These are phyloP conservation scores for Torrubiella hemipterigena DNA, from an alignment of 2,329 filamentous ascomycete genomes.

Conservation along the genomic window DNA sequence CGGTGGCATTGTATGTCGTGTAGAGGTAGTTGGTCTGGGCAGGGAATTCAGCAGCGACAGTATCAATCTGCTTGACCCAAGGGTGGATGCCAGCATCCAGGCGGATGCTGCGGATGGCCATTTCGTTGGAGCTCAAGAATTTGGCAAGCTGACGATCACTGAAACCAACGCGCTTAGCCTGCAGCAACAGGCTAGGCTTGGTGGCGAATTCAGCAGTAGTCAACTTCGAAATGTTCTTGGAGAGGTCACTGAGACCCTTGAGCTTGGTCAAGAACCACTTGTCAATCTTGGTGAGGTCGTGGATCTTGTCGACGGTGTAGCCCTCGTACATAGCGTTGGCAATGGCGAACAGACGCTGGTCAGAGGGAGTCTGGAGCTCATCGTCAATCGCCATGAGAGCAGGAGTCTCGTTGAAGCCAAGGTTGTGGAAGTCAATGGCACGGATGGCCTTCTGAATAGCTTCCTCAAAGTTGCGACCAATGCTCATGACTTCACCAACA, in stretches of 20 bases:
- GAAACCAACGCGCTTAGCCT: conserved; percentile 90
- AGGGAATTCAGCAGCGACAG: conserved; percentile 93
- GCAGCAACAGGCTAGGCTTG: conserved; percentile 54
- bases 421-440: conserved; percentile 86
- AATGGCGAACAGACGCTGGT: conserved; percentile 93
- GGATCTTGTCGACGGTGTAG: conserved; percentile 92
- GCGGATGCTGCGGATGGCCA: conserved; percentile 72
- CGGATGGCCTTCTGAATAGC: conserved; percentile 97
- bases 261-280: conserved; percentile 95
- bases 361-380: conserved; percentile 92
- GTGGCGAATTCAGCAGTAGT: conserved; percentile 51
- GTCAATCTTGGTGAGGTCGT: conserved; percentile 96
- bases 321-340: conserved; percentile 94
- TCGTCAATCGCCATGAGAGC: conserved; percentile 93
- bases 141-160: conserved; percentile 86
- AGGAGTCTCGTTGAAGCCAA: conserved; percentile 85
- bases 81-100: conserved; percentile 80
- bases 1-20: conserved; percentile 84
- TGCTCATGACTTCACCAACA: conserved; percentile 98
- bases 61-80: conserved; percentile 96
- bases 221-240: conserved; percentile 62
- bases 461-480: conserved; percentile 93
- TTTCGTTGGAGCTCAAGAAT: conserved; percentile 90
- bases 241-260: conserved; percentile 82
- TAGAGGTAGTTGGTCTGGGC: conserved; percentile 94